Conservation (phyloP, 2,329 filamentous ascomycete genomes). For the Epichloe aotearoae region DNA sequence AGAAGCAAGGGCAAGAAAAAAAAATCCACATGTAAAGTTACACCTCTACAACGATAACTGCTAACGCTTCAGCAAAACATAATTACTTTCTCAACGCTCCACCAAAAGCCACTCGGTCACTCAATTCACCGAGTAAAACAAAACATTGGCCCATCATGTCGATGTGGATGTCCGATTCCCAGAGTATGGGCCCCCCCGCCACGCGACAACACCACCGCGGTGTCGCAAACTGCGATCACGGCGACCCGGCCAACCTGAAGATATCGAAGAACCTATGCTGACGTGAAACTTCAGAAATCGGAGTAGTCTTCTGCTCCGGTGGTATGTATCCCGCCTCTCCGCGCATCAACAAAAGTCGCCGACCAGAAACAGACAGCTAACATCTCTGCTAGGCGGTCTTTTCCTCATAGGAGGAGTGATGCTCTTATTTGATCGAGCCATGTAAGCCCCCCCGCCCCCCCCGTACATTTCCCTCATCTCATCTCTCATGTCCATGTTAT, state of each 20-base stretch:
- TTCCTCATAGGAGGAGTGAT: slow-evolving; percentile 91
- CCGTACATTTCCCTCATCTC: neutral
- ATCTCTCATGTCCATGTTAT: neutral
- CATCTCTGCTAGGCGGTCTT: slow-evolving; percentile 55
- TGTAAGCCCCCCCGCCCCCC: slow-evolving; percentile 47
- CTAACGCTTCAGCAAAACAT: too few relatives aligned
- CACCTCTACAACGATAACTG: too few relatives aligned
- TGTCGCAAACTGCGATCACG: slow-evolving; percentile 1
- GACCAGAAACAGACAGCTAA: slow-evolving; percentile 10
- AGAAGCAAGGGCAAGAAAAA: neutral
- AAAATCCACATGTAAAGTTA: neutral
- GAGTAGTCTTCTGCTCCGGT: slow-evolving; percentile 93
- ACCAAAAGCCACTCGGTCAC: neutral
- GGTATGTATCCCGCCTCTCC: slow-evolving; percentile 46
- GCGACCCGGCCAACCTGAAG: neutral
- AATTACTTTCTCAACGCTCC: neutral
- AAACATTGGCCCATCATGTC: slow-evolving; percentile 32
- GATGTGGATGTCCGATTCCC: slow-evolving; percentile 92
- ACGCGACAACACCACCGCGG: neutral
- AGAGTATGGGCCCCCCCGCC: slow-evolving; percentile 53
- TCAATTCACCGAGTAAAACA: neutral
- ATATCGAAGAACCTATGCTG: neutral
- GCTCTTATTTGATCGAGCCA: slow-evolving; percentile 94
- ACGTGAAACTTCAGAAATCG: slow-evolving; percentile 58
- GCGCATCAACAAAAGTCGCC: neutral